Evolutionary conservation across 2,329 filamentous ascomycete species (phyloP).

Genomic region (Colletotrichum paranaense): DNA sequence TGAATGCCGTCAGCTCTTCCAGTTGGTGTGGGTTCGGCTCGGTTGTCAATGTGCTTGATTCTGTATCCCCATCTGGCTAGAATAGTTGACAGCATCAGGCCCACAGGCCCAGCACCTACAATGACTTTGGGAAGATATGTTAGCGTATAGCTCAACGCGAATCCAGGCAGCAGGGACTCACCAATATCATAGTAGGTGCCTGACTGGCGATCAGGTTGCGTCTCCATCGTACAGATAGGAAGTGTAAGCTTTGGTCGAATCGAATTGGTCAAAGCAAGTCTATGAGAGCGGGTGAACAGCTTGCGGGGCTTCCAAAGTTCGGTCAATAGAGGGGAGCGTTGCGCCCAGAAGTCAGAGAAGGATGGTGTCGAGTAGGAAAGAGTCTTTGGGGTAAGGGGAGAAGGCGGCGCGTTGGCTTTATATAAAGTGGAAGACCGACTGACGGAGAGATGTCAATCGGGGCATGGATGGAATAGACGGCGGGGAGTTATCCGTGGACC

Average conservation of each 20-base stretch:
- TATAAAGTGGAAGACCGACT: conserved; percentile 9
- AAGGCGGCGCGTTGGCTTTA: neutral
- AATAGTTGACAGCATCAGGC: conserved; percentile 87
- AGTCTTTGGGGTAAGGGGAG: neutral
- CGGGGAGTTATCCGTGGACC: conserved; percentile 18
- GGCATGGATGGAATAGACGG: conserved; percentile 8
- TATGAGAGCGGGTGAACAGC: neutral
- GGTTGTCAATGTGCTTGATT: conserved; percentile 95
- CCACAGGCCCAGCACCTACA: conserved; percentile 88
- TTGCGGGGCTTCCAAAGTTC: neutral
- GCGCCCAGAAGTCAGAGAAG: neutral
- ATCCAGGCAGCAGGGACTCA: conserved; percentile 39
- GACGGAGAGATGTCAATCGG: conserved; percentile 7
- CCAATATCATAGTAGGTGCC: conserved; percentile 56
- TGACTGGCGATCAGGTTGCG: conserved; percentile 26
- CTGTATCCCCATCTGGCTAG: conserved; percentile 93
- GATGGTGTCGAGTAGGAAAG: neutral
- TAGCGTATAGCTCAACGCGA: neutral
- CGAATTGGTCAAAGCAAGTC: neutral
- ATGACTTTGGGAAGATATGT: conserved; percentile 71
- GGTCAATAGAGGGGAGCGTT: neutral
- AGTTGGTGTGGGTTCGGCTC: conserved; percentile 84
- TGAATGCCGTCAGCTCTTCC: conserved; percentile 94
- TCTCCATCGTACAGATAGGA: conserved; percentile 15
- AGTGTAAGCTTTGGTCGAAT: neutral